Evolutionary conservation across 1,139 yeast genomes (phyloP).

Genomic region (Magnusiomyces clavatus): DNA sequence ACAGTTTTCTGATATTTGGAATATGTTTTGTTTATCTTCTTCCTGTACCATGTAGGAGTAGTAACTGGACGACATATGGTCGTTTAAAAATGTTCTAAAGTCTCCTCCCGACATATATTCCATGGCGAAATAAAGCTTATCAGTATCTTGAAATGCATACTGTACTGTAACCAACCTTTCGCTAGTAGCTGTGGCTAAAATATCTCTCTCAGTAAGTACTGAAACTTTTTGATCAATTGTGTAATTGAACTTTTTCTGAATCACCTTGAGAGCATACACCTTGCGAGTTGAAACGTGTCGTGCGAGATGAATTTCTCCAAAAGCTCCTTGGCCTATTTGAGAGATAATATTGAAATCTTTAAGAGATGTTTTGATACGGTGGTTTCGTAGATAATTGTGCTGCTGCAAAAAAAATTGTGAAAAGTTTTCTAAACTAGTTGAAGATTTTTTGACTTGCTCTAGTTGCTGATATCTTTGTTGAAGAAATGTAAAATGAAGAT

Average conservation of each 20-base stretch:
- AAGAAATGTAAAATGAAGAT: too few species aligned
- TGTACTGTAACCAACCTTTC: slow-evolving; percentile 13
- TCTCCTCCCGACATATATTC: slow-evolving; percentile 16
- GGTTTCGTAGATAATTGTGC: slow-evolving; percentile 1
- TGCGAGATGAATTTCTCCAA: slow-evolving; percentile 15
- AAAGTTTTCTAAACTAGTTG: neutral
- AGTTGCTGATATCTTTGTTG: too few species aligned
- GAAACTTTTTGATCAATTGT: slow-evolving; percentile 12
- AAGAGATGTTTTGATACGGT: slow-evolving; percentile 10
- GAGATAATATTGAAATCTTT: slow-evolving; percentile 11
- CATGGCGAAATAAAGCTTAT: slow-evolving; percentile 13
- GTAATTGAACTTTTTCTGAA: slow-evolving; percentile 12
- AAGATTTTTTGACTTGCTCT: neutral
- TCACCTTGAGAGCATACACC: slow-evolving; percentile 13
- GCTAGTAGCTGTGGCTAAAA: slow-evolving; percentile 9
- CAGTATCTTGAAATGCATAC: slow-evolving; percentile 14
- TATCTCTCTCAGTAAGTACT: slow-evolving; percentile 14
- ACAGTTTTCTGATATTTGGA: too few species aligned
- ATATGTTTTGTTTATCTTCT: too few species aligned
- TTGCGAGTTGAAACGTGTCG: slow-evolving; percentile 9
- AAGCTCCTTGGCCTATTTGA: slow-evolving; percentile 16
- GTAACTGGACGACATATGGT: slow-evolving; percentile 1
- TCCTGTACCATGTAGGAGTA: too few species aligned
- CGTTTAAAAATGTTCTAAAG: slow-evolving; percentile 13
- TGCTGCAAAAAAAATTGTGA: neutral